Percentiles rank a stretch among this genome's conserved stretches.
These are phyloP conservation scores for Exophiala calicioides DNA, from an alignment of 2,329 filamentous ascomycete species.

Conservation along the genomic window DNA sequence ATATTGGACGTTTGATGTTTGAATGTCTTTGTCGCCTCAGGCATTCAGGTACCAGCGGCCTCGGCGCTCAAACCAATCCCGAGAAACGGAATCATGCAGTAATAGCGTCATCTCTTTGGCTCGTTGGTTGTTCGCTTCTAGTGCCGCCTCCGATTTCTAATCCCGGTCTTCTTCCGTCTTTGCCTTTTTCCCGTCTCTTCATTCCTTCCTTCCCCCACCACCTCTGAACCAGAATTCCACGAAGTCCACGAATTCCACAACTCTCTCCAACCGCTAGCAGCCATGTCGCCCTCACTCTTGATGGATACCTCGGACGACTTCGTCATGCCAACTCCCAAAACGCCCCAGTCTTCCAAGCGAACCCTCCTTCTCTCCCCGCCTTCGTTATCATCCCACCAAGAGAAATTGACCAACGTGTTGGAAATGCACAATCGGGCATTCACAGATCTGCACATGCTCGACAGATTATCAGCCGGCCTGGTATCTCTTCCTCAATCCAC, in stretches of 20 bases:
- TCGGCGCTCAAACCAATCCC: background rate
- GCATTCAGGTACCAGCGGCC: constrained; percentile 5
- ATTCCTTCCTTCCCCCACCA: constrained; percentile 4
- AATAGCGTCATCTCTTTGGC: background rate
- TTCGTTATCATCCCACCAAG: constrained; percentile 81
- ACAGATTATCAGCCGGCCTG: constrained; percentile 80
- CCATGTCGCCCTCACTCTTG: constrained; percentile 50
- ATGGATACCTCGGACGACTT: constrained; percentile 61
- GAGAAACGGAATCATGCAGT: background rate
- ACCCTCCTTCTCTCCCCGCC: constrained; percentile 88
- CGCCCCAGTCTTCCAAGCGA: constrained; percentile 44
- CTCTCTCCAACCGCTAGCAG: constrained; percentile 6
- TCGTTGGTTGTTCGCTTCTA: background rate
- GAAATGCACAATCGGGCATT: constrained; percentile 70
- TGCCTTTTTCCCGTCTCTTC: constrained; percentile 1
- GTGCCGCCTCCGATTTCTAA: constrained; percentile 19
- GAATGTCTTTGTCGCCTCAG: background rate
- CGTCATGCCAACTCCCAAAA: constrained; percentile 36
- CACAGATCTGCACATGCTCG: constrained; percentile 96
- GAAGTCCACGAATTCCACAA: background rate
- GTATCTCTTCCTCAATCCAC: constrained; percentile 72
- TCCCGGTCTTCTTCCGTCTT: constrained; percentile 8
- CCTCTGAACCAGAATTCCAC: background rate
- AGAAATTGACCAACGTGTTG: constrained; percentile 71
- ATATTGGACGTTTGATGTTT: background rate